These are phyloP conservation scores for Phlyctochytrium arcticum DNA, from an alignment of 192 early-diverging fungal species.

Conservation along the genomic window DNA sequence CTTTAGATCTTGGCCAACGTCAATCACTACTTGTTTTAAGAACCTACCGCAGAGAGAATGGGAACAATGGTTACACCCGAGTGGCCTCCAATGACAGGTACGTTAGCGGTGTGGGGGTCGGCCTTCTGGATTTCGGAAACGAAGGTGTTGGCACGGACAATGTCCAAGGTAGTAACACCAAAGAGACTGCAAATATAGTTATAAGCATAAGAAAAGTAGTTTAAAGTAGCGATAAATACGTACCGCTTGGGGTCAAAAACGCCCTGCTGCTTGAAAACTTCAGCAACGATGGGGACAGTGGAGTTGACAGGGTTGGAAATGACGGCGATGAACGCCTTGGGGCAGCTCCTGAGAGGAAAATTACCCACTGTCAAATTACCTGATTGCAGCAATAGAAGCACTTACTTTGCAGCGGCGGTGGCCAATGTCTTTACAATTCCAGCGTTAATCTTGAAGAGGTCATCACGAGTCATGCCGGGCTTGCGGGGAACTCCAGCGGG, in stretches of 20 bases:
- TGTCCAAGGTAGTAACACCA: constrained; percentile 62
- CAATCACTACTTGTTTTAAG: background rate
- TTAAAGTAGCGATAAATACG: too few relatives aligned
- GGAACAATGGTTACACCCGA: constrained; percentile 65
- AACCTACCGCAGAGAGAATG: constrained; percentile 48
- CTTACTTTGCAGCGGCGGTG: constrained; percentile 54
- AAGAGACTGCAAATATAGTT: constrained; percentile 32
- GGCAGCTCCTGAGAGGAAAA: constrained; percentile 43
- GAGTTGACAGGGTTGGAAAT: constrained; percentile 71
- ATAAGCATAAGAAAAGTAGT: too few relatives aligned
- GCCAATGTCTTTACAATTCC: constrained; percentile 59
- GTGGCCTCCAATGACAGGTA: constrained; percentile 64
- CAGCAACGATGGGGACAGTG: constrained; percentile 62
- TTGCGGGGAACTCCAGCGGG: constrained; percentile 65
- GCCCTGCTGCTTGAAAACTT: constrained; percentile 55
- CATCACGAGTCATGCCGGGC: constrained; percentile 70
- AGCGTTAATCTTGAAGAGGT: constrained; percentile 68
- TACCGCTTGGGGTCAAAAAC: constrained; percentile 59
- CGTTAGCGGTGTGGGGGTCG: constrained; percentile 36
- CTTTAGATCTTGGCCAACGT: background rate
- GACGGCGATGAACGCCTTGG: constrained; percentile 59
- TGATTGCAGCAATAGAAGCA: background rate
- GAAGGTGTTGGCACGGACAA: constrained; percentile 60
- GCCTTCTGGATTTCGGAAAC: constrained; percentile 44
- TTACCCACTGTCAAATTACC: background rate